Base-by-base conservation (phyloP, 352 stramenopile genomes). In the Thalassiosira mediterranea region DNA sequence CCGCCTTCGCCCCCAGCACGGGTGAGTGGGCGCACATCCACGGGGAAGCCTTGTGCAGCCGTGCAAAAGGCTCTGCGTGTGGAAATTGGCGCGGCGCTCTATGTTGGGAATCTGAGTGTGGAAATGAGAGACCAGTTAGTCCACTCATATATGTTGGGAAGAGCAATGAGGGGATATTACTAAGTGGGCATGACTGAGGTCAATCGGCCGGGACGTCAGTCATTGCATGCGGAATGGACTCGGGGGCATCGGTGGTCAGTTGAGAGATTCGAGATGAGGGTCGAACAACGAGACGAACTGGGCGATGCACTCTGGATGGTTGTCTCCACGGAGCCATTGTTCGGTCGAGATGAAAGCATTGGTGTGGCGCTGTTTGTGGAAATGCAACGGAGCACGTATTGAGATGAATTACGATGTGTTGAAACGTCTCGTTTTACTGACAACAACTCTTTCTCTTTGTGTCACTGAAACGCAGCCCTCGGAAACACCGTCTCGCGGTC, bases 1-100 rank as follows among this genome's bases (percentile, higher is more conserved):
- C 62, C 28, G 81, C 86, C 11, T 92, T 92, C 59, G 71, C 71
- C 46, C 81, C 86, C 44, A 79, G 78, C 48, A 71, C 64, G 21
- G 72, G 81, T 91, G 73, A 81, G 82, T 87, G 56, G n/a, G 13
- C 34, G 15, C 10, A 19, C 13, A 23, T 4, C 13, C 15, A 31
- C 53, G 17, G 5, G 32, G 44, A 53, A 17, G 44, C 23, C 53
- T 10, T 13, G n/a, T 15, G 23, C 15, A 10, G 44, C 32, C 34
- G 10, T 17, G n/a, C 28, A 19, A 11, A n/a, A 51, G 17, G 32
- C 23, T 57, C 46, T 57, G n/a, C 11, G 7, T 64, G 21, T 51
- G 48, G 11, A 8, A 8, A 64, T 64, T n/a, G 21, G 5, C 28
- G n/a, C 46, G n/a, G 8, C 21, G 21, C 26, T 58, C 32, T 29